phyloP scores from a whole-genome alignment of 129 eudicot genomes.

The Silybum marianum region DNA sequence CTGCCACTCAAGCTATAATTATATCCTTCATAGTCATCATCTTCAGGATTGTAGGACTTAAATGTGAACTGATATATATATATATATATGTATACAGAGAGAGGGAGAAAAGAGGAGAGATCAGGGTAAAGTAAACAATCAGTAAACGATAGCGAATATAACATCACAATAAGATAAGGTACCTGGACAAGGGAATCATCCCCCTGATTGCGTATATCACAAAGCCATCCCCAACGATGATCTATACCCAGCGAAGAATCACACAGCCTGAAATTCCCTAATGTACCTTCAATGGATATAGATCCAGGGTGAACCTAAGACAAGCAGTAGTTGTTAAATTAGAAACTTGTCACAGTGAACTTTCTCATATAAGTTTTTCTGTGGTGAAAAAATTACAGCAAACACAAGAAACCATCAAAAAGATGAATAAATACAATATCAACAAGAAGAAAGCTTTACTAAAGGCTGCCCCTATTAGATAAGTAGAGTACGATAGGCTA shows the following conservation, averaged over 20 bases:
- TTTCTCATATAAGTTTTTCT: conserved; percentile 3
- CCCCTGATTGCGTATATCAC: conserved; percentile 90
- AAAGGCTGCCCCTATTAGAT: neutral
- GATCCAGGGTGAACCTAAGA: conserved; percentile 91
- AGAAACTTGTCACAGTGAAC: neutral
- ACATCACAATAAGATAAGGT: conserved; percentile 12
- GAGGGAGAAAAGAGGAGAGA: conserved; percentile 7
- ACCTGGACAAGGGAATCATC: conserved; percentile 93
- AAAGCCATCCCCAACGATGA: conserved; percentile 91
- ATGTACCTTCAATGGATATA: conserved; percentile 72
- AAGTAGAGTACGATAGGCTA: neutral
- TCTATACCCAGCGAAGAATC: conserved; percentile 75
- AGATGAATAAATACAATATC: neutral
- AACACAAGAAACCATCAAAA: neutral
- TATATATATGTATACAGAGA: neutral
- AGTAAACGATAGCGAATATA: conserved; percentile 3
- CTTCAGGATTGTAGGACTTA: conserved; percentile 75
- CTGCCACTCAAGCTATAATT: conserved; percentile 88
- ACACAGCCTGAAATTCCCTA: conserved; percentile 88
- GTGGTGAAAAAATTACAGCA: neutral
- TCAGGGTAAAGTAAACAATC: conserved; percentile 6
- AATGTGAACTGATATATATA: conserved; percentile 61
- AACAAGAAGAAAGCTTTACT: neutral
- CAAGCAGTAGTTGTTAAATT: conserved; percentile 6
- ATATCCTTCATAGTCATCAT: conserved; percentile 95